phyloP scores from a whole-genome alignment of 768 basidiomycete species.

The Amanita pseudoporphyria region DNA sequence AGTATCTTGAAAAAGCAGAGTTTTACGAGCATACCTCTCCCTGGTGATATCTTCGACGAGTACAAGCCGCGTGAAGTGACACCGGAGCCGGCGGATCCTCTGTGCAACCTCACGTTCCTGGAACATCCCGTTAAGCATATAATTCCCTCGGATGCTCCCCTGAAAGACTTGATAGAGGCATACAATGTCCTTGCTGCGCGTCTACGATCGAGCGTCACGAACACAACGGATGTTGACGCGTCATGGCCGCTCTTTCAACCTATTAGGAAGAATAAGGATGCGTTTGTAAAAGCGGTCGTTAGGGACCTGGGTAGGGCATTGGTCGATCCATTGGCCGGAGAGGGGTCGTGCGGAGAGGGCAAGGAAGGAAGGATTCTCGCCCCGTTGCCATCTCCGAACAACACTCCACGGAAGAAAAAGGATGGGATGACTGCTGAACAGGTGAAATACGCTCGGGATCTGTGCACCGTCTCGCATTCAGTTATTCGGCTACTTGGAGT shows the following conservation, averaged over 20 bases:
- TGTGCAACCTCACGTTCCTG: slow-evolving; percentile 55
- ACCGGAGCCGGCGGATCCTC: slow-evolving; percentile 67
- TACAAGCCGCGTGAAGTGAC: slow-evolving; percentile 50
- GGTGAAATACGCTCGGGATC: slow-evolving; percentile 70
- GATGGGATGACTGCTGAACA: slow-evolving; percentile 70
- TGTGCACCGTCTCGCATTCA: slow-evolving; percentile 64
- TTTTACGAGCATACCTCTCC: slow-evolving; percentile 25
- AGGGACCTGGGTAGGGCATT: slow-evolving; percentile 62
- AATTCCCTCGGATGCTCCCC: slow-evolving; percentile 34
- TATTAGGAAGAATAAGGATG: slow-evolving; percentile 40
- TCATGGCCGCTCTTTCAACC: slow-evolving; percentile 71
- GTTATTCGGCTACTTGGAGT: slow-evolving; percentile 58
- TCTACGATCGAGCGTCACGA: slow-evolving; percentile 36
- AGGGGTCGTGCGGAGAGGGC: slow-evolving; percentile 17
- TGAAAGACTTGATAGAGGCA: slow-evolving; percentile 59
- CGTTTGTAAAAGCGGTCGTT: slow-evolving; percentile 48
- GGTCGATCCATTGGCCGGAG: slow-evolving; percentile 37
- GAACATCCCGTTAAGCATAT: slow-evolving; percentile 55
- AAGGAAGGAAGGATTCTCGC: slow-evolving; percentile 17
- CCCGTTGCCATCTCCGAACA: slow-evolving; percentile 57
- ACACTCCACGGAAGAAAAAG: slow-evolving; percentile 57
- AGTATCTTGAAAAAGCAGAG: slow-evolving; percentile 45
- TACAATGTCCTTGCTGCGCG: slow-evolving; percentile 65
- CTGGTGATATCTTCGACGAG: slow-evolving; percentile 18
- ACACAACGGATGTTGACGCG: slow-evolving; percentile 42